Conservation (phyloP, 1,139 yeast species). For the Dujonia santamariae region DNA sequence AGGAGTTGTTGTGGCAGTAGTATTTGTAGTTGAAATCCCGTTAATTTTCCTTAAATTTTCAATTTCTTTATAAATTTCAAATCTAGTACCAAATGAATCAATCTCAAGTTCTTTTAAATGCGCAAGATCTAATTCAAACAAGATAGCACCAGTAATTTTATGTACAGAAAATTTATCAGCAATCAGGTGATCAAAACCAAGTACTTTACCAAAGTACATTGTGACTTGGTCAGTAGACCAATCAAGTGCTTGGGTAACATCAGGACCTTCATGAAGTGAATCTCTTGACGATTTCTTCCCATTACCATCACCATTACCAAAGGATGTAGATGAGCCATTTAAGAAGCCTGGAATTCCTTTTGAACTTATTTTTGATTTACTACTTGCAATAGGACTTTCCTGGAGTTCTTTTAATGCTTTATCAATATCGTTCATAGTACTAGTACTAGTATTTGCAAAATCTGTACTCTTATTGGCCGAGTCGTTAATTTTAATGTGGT, state of each 20-base stretch:
- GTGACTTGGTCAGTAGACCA: constrained; percentile 92
- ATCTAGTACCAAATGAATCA: constrained; percentile 89
- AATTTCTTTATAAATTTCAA: constrained; percentile 86
- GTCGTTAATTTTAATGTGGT: too few species aligned
- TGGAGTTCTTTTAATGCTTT: constrained; percentile 75
- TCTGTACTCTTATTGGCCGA: background rate
- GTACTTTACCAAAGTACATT: constrained; percentile 59
- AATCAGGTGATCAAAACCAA: constrained; percentile 71
- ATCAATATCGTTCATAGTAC: constrained; percentile 79
- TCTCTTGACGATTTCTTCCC: constrained; percentile 12
- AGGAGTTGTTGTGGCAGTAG: too few species aligned
- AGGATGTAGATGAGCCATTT: too few species aligned
- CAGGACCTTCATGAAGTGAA: constrained; percentile 32
- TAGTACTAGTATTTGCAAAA: constrained; percentile 2
- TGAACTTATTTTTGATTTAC: constrained; percentile 1
- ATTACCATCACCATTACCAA: background rate
- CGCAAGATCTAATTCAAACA: constrained; percentile 80
- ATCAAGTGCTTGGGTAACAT: constrained; percentile 48
- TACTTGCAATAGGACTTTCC: constrained; percentile 22
- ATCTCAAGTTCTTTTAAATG: constrained; percentile 90
- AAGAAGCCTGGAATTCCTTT: background rate
- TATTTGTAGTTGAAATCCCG: too few species aligned
- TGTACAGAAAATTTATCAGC: constrained; percentile 82
- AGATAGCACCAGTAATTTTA: constrained; percentile 81
- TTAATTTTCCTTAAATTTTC: constrained; percentile 61